A percentile compares a stretch with the other conserved stretches of the same genome.
These are phyloP conservation scores for Apiotrichum gamsii DNA, from an alignment of 1,284 basidiomycete genomes.

Conservation along the genomic window DNA sequence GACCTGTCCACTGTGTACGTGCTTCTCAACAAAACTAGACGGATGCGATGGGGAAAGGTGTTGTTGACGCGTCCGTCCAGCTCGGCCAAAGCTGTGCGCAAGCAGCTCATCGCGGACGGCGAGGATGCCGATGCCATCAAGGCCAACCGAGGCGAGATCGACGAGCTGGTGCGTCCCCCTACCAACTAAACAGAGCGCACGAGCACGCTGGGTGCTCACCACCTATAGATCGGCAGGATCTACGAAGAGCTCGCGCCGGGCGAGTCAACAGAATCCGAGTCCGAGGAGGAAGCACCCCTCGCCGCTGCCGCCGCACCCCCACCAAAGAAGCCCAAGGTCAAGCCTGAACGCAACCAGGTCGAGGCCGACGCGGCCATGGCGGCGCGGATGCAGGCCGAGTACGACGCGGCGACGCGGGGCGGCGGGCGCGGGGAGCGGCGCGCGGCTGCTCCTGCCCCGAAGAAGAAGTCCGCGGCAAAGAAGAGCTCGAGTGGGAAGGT, in stretches of 20 bases:
- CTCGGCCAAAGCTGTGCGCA: conserved; percentile 45
- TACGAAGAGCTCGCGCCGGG: conserved; percentile 28
- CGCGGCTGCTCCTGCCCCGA: conserved; percentile 20
- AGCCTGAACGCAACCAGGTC: conserved; percentile 8
- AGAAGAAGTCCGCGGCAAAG: conserved; percentile 31
- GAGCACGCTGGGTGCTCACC: too few relatives aligned
- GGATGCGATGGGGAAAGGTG: too few relatives aligned
- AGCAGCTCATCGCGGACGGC: conserved; percentile 36
- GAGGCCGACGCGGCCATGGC: conserved; percentile 31
- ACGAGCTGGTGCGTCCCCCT: conserved; percentile 30
- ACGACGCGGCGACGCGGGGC: conserved; percentile 17
- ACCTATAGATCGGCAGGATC: conserved; percentile 32
- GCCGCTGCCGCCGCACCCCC: conserved; percentile 1
- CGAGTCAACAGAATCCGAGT: not conserved
- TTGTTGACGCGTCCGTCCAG: conserved; percentile 20
- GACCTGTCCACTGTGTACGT: conserved; percentile 38
- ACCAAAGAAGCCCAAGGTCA: conserved; percentile 9
- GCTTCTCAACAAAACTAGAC: too few relatives aligned
- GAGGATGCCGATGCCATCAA: conserved; percentile 39
- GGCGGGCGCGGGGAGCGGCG: conserved; percentile 20
- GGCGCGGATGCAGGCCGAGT: conserved; percentile 29
- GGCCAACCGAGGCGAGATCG: conserved; percentile 35
- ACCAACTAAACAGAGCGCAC: too few relatives aligned
- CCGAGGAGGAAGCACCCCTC: not conserved
- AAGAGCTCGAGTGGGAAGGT: conserved; percentile 26